These are phyloP conservation scores for Blastosporella zonata DNA, from an alignment of 1,284 basidiomycete genomes.

Conservation along the genomic window DNA sequence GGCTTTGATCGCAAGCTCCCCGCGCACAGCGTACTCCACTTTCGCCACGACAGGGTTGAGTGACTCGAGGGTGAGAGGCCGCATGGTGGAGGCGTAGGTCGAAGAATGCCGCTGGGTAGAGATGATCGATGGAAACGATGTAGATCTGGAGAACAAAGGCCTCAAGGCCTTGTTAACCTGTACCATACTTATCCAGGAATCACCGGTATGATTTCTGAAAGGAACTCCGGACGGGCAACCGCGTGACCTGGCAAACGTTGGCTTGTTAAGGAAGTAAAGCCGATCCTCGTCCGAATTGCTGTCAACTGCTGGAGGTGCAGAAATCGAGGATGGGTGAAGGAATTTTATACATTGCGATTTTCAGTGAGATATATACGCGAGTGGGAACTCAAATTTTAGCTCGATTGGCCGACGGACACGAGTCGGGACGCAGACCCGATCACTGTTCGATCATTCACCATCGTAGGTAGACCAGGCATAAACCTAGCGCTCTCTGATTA, in stretches of 20 bases:
- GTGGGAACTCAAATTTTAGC: not conserved
- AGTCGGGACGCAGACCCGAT: not conserved
- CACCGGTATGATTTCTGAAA: slow-evolving; percentile 1
- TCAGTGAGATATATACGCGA: slow-evolving; percentile 13
- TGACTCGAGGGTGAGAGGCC: slow-evolving; percentile 53
- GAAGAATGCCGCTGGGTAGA: slow-evolving; percentile 15
- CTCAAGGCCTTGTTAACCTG: slow-evolving; percentile 10
- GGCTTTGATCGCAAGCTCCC: slow-evolving; percentile 93
- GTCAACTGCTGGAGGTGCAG: not conserved
- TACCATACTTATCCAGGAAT: slow-evolving; percentile 7
- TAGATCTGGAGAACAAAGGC: slow-evolving; percentile 8
- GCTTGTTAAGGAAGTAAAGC: not conserved
- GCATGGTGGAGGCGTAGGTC: slow-evolving; percentile 39
- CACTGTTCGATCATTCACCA: not conserved
- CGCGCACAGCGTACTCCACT: slow-evolving; percentile 96
- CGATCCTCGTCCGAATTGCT: not conserved
- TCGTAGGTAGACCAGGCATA: too few species aligned
- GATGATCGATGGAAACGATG: slow-evolving; percentile 23
- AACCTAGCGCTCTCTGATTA: too few species aligned
- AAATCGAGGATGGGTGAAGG: not conserved
- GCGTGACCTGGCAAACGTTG: not conserved
- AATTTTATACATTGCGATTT: not conserved
- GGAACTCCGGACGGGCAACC: not conserved
- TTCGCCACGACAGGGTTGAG: slow-evolving; percentile 86
- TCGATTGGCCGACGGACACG: not conserved